These are phyloP conservation scores for Boechera retrofracta DNA, from an alignment of 345 rosid species.

Conservation along the genomic window DNA sequence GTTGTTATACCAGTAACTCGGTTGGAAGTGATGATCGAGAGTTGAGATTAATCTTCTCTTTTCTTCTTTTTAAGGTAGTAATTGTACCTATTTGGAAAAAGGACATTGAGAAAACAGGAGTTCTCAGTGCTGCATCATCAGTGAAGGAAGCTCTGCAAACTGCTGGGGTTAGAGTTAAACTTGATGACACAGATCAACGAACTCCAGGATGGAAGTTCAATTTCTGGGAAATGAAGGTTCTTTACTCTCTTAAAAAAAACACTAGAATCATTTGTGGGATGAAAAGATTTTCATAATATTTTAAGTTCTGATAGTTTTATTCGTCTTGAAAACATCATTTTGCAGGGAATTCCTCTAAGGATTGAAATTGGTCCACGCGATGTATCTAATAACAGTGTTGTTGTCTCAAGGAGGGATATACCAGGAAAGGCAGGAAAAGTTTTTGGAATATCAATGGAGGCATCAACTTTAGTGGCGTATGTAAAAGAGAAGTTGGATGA, in stretches of 20 bases:
- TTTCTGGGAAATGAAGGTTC: conserved; percentile 98
- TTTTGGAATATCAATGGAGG: conserved; percentile 90
- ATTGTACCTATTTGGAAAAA: conserved; percentile 94
- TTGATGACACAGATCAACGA: conserved; percentile 82
- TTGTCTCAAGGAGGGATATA: conserved; percentile 85
- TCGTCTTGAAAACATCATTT: conserved; percentile 26
- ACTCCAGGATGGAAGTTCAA: conserved; percentile 97
- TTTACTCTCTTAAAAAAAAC: conserved; percentile 1
- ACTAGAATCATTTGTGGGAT: background rate
- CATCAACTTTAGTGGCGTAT: conserved; percentile 64
- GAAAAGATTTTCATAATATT: background rate
- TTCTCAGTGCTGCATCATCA: conserved; percentile 72
- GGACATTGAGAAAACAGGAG: conserved; percentile 70
- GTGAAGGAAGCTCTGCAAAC: conserved; percentile 62
- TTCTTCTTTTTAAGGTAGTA: conserved; percentile 57
- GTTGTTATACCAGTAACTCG: conserved; percentile 53
- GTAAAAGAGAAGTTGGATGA: conserved; percentile 91
- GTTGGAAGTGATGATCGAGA: conserved; percentile 35
- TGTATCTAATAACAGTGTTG: conserved; percentile 79
- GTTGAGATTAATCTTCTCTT: conserved; percentile 2
- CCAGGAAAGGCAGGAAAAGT: conserved; percentile 94
- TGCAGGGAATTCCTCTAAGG: conserved; percentile 83
- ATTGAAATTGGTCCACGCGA: conserved; percentile 97
- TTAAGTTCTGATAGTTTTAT: conserved; percentile 17
- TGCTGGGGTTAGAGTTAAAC: conserved; percentile 80